phyloP scores from a whole-genome alignment of 768 basidiomycete genomes.

The Agrocybe pediades region DNA sequence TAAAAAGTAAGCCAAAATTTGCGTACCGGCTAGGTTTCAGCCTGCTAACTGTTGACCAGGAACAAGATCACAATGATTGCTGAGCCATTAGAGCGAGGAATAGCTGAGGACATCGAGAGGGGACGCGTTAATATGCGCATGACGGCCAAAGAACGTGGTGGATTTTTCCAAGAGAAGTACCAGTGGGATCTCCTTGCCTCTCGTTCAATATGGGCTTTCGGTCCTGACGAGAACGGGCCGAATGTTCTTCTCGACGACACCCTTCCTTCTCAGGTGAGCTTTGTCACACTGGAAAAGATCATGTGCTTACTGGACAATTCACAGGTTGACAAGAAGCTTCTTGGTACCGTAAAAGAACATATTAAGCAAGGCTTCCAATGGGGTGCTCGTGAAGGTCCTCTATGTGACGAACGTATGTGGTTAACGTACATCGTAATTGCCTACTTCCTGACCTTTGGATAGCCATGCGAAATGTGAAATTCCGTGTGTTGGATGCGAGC shows the following conservation, averaged over 20 bases:
- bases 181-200: conserved; percentile 98
- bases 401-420: conserved; percentile 96
- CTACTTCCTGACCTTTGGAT: background rate
- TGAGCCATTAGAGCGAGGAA: conserved; percentile 92
- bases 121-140: conserved; percentile 94
- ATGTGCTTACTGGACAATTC: background rate
- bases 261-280: conserved; percentile 81
- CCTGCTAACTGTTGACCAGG: conserved; percentile 43
- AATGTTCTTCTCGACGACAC: conserved; percentile 97
- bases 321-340: conserved; percentile 90
- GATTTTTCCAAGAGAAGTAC: conserved; percentile 95
- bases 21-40: background rate
- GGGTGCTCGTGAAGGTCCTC: conserved; percentile 95
- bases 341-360: conserved; percentile 88
- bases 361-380: conserved; percentile 99
- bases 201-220: conserved; percentile 99
- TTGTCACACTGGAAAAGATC: background rate
- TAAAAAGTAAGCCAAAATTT: conserved; percentile 75
- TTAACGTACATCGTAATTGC: background rate
- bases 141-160: conserved; percentile 92
- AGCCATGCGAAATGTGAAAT: conserved; percentile 99
- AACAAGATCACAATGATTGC: conserved; percentile 99
- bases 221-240: conserved; percentile 93
- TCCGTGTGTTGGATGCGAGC: conserved; percentile 90
- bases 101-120: conserved; percentile 95